phyloP scores from a whole-genome alignment of 768 basidiomycete genomes.

The Hygrocybe punicea region DNA sequence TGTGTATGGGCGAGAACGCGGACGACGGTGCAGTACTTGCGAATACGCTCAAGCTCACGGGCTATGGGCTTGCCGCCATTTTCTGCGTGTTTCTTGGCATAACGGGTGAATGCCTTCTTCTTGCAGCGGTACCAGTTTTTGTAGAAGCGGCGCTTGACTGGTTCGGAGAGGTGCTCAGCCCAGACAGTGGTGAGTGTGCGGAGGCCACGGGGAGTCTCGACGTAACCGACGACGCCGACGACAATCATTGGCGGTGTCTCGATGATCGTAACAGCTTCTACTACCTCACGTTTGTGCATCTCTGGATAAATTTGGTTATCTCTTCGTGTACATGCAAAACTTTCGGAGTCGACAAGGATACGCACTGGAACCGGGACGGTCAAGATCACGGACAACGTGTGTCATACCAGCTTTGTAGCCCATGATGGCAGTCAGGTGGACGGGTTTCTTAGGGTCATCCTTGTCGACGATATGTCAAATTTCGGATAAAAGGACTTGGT shows the following conservation, averaged over 20 bases:
- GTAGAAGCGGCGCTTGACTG: conserved; percentile 99
- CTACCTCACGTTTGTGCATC: conserved; percentile 99
- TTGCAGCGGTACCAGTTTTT: conserved; percentile 99
- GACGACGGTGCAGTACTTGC: conserved; percentile 99
- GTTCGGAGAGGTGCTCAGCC: conserved; percentile 97
- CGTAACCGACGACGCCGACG: conserved; percentile 98
- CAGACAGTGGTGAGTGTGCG: conserved; percentile 98
- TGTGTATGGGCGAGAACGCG: conserved; percentile 99
- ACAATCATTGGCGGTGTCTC: conserved; percentile 97
- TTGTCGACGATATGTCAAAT: conserved; percentile 29
- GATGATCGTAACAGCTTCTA: conserved; percentile 93
- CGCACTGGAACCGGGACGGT: conserved; percentile 98
- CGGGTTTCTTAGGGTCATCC: conserved; percentile 99
- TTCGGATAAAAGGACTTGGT: background rate
- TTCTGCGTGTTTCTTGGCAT: conserved; percentile 99
- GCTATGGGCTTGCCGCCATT: conserved; percentile 86
- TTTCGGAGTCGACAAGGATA: conserved; percentile 18
- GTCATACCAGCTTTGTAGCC: conserved; percentile 99
- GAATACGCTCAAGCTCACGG: conserved; percentile 97
- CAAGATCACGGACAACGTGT: conserved; percentile 97
- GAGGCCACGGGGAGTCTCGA: conserved; percentile 98
- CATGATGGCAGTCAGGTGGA: conserved; percentile 96
- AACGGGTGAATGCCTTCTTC: conserved; percentile 99
- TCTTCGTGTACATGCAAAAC: background rate
- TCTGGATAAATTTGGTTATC: conserved; percentile 46